These are phyloP conservation scores for Xylariaceae sp. DNA, from an alignment of 2,329 filamentous ascomycete genomes.

Conservation along the genomic window DNA sequence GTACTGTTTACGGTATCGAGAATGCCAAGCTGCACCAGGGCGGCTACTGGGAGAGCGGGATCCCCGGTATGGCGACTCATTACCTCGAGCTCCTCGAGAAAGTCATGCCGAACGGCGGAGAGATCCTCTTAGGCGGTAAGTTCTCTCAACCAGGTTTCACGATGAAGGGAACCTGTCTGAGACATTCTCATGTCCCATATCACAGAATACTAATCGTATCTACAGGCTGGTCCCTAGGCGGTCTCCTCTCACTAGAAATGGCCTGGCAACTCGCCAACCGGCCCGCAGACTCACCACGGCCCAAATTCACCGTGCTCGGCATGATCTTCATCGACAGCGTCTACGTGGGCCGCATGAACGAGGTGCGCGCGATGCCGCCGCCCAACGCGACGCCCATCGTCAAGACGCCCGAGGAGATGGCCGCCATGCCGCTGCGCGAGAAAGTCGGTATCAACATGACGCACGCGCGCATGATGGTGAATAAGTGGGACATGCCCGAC, in stretches of 20 bases:
- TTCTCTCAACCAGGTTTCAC: neutral
- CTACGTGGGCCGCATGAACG: slow-evolving; percentile 31
- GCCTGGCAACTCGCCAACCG: slow-evolving; percentile 38
- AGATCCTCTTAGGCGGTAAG: slow-evolving; percentile 45
- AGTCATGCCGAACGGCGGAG: slow-evolving; percentile 33
- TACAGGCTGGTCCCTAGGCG: slow-evolving; percentile 50
- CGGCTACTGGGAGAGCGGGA: slow-evolving; percentile 44
- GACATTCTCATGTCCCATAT: neutral
- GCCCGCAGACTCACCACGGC: slow-evolving; percentile 23
- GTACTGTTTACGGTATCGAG: slow-evolving; percentile 48
- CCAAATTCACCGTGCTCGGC: slow-evolving; percentile 40
- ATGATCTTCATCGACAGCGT: slow-evolving; percentile 51
- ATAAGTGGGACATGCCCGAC: slow-evolving; percentile 25
- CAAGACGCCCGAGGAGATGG: slow-evolving; percentile 26
- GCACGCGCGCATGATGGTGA: slow-evolving; percentile 31
- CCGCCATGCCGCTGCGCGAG: slow-evolving; percentile 28
- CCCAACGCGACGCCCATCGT: slow-evolving; percentile 25
- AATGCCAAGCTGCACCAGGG: slow-evolving; percentile 49
- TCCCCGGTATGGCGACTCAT: slow-evolving; percentile 49
- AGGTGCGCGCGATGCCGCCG: slow-evolving; percentile 19
- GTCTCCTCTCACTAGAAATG: slow-evolving; percentile 47
- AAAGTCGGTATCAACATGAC: slow-evolving; percentile 33
- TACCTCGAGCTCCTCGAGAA: slow-evolving; percentile 45
- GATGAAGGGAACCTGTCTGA: neutral
- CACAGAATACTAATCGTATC: neutral